Conservation (phyloP, 768 basidiomycete species). For the Calvatia gigantea region DNA sequence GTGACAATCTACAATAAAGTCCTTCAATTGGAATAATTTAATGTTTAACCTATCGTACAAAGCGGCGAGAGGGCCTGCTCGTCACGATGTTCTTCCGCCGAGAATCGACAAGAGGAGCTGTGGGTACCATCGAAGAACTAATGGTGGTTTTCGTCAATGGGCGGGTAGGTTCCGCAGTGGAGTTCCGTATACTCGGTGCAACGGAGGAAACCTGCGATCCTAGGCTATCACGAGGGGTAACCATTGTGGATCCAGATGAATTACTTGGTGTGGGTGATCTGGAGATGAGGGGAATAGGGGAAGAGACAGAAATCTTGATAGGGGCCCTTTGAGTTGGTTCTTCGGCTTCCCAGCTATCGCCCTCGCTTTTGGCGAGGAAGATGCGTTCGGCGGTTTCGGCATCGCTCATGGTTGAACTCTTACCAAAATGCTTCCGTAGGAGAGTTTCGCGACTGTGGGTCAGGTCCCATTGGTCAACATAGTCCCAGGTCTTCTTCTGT, state of each 20-base stretch:
- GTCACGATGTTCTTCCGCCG: conserved; percentile 5
- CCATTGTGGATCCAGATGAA: conserved; percentile 1
- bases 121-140: neutral
- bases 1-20: neutral
- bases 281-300: neutral
- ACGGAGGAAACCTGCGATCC: conserved; percentile 2
- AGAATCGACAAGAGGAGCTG: conserved; percentile 30
- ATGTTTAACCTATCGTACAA: conserved; percentile 10
- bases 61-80: conserved; percentile 5
- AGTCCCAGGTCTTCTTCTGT: conserved; percentile 69
- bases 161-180: neutral
- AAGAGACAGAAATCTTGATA: neutral
- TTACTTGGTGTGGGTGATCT: conserved; percentile 9
- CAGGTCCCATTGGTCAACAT: conserved; percentile 67
- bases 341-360: neutral
- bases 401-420: conserved; percentile 18
- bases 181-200: neutral
- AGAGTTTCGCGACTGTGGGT: conserved; percentile 62
- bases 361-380: neutral
- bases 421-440: conserved; percentile 29
- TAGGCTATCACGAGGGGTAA: conserved; percentile 1
- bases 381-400: neutral
- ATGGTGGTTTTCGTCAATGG: neutral
- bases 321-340: neutral
- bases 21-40: neutral